Percentiles rank a stretch among this genome's conserved stretches.
Conservation (phyloP, 805 yeast species). For the Vanderwaltozyma verrucispora region DNA sequence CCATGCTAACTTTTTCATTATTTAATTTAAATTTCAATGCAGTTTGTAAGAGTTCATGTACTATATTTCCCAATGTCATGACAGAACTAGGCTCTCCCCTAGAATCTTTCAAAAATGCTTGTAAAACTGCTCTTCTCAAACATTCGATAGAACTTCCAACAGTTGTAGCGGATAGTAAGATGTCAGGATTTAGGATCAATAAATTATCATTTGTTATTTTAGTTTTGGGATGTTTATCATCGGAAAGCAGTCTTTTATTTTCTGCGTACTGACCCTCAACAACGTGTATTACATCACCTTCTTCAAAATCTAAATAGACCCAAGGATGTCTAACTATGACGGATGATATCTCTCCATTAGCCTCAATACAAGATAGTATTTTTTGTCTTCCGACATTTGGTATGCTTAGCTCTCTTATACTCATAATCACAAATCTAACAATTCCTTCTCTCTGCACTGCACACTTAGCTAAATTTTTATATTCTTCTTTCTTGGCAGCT, state of each 20-base stretch:
- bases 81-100: conserved; percentile 52
- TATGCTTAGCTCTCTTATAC: conserved; percentile 9
- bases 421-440: conserved; percentile 21
- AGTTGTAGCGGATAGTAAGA: conserved; percentile 68
- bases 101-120: conserved; percentile 45
- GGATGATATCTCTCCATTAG: conserved; percentile 26
- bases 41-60: conserved; percentile 61
- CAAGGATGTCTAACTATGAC: conserved; percentile 55
- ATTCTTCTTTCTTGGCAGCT: not conserved
- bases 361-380: conserved; percentile 42
- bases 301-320: conserved; percentile 37
- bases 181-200: conserved; percentile 78
- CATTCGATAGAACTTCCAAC: conserved; percentile 71
- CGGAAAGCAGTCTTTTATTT: conserved; percentile 22
- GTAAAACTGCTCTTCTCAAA: conserved; percentile 56
- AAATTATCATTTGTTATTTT: conserved; percentile 38
- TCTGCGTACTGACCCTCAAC: conserved; percentile 33
- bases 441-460: conserved; percentile 40
- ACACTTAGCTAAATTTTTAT: conserved; percentile 28
- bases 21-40: conserved; percentile 29
- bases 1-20: conserved; percentile 21
- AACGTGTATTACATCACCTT: conserved; percentile 52
- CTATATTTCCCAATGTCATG: conserved; percentile 68
- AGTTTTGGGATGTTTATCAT: conserved; percentile 21
- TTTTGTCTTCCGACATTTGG: conserved; percentile 34